A percentile compares a stretch with the other conserved stretches of the same genome.
phyloP scores from a whole-genome alignment of 306 rosid species.

The Trifolium fragiferum region DNA sequence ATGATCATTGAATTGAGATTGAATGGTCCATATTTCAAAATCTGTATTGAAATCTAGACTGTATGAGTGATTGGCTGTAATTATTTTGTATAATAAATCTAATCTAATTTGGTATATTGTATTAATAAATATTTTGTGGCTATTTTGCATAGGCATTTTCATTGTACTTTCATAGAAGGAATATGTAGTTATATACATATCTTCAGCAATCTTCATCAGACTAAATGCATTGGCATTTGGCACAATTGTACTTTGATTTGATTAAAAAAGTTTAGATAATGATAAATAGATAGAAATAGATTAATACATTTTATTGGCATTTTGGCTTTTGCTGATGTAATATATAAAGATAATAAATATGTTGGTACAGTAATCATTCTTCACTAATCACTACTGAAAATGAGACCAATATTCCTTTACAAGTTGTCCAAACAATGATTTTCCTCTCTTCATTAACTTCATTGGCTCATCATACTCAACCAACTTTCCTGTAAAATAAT shows the following conservation, averaged over 20 bases:
- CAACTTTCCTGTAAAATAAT: background rate
- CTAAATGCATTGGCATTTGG: background rate
- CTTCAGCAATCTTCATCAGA: no score
- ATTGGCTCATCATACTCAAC: background rate
- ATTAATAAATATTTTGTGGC: no score
- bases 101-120: no score
- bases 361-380: background rate
- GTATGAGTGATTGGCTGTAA: no score
- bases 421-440: background rate
- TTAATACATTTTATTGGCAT: no score
- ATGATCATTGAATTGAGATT: background rate
- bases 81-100: no score
- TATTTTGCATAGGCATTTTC: no score
- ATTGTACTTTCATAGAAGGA: no score
- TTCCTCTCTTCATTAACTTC: background rate
- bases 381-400: background rate
- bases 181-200: background rate
- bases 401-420: background rate
- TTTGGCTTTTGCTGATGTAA: no score
- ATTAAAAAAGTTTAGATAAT: no score
- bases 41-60: no score
- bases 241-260: background rate
- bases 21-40: background rate
- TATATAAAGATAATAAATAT: no score
- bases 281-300: background rate